These are phyloP conservation scores for Collybia sp. DNA, from an alignment of 768 basidiomycete species.

Conservation along the genomic window DNA sequence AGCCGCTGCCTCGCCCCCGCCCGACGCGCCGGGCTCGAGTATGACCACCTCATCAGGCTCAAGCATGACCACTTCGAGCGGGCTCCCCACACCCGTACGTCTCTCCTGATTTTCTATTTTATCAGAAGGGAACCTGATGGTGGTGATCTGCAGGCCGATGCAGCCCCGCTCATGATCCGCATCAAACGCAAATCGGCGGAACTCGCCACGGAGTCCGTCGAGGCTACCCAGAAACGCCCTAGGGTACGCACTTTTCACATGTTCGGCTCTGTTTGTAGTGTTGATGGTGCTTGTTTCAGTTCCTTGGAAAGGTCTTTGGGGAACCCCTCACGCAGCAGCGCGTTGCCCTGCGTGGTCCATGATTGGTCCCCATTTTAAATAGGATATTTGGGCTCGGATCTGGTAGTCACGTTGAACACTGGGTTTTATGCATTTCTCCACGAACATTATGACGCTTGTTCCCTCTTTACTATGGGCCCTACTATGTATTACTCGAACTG, in stretches of 20 bases:
- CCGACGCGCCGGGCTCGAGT: background rate
- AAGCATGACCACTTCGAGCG: slow-evolving; percentile 11
- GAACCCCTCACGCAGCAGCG: too few relatives aligned
- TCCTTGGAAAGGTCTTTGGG: too few relatives aligned
- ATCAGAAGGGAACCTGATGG: background rate
- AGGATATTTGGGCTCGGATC: too few relatives aligned
- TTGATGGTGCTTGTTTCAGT: too few relatives aligned
- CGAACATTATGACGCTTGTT: too few relatives aligned
- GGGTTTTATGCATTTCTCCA: too few relatives aligned
- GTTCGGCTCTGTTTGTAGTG: background rate
- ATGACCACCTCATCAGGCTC: slow-evolving; percentile 7
- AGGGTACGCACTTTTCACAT: slow-evolving; percentile 19
- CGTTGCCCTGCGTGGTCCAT: too few relatives aligned
- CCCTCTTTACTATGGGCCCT: too few relatives aligned
- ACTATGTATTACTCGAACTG: too few relatives aligned
- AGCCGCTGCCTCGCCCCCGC: background rate
- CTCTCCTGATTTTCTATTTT: slow-evolving; percentile 1
- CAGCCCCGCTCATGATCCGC: slow-evolving; percentile 18
- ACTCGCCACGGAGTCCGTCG: slow-evolving; percentile 9
- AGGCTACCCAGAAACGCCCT: slow-evolving; percentile 30
- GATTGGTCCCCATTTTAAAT: too few relatives aligned
- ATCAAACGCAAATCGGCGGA: slow-evolving; percentile 33
- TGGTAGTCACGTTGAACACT: too few relatives aligned
- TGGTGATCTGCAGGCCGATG: slow-evolving; percentile 3
- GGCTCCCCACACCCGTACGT: slow-evolving; percentile 26